These are phyloP conservation scores for Posidonia oceanica DNA, from an alignment of 116 monocot species.

Conservation along the genomic window DNA sequence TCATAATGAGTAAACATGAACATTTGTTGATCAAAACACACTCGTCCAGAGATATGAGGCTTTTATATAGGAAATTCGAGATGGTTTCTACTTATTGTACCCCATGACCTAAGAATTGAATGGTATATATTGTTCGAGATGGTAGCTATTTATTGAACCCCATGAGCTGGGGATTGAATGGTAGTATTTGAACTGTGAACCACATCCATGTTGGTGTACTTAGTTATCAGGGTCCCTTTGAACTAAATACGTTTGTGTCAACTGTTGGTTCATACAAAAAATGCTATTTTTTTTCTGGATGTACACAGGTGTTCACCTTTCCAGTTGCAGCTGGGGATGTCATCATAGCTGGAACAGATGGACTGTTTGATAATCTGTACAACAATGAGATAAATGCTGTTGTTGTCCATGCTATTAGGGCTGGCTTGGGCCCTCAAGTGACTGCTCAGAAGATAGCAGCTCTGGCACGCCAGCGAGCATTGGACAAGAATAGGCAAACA, in stretches of 20 bases:
- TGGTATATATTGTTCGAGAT: no score
- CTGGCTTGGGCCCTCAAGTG: slow-evolving; percentile 34
- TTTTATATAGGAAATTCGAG: no score
- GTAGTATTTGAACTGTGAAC: neutral
- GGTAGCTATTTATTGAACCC: no score
- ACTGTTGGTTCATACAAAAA: no score
- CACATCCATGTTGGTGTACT: neutral
- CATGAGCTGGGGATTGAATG: neutral
- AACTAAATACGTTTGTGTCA: no score
- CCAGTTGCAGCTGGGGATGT: slow-evolving; percentile 45
- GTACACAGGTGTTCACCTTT: slow-evolving; percentile 32
- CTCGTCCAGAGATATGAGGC: no score
- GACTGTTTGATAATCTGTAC: slow-evolving; percentile 60
- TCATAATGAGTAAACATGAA: no score
- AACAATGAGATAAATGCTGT: slow-evolving; percentile 38
- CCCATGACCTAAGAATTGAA: no score
- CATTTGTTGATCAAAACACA: no score
- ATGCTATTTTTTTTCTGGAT: neutral
- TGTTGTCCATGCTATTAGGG: slow-evolving; percentile 38
- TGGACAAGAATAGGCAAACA: slow-evolving; percentile 42
- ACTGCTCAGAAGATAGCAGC: slow-evolving; percentile 58
- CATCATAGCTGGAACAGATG: slow-evolving; percentile 58
- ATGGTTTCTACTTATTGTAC: no score
- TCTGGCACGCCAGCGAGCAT: slow-evolving; percentile 44
- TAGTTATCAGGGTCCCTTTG: no score